Evolutionary conservation across 768 basidiomycete species (phyloP).

Genomic region (Chalciporus chontae): DNA sequence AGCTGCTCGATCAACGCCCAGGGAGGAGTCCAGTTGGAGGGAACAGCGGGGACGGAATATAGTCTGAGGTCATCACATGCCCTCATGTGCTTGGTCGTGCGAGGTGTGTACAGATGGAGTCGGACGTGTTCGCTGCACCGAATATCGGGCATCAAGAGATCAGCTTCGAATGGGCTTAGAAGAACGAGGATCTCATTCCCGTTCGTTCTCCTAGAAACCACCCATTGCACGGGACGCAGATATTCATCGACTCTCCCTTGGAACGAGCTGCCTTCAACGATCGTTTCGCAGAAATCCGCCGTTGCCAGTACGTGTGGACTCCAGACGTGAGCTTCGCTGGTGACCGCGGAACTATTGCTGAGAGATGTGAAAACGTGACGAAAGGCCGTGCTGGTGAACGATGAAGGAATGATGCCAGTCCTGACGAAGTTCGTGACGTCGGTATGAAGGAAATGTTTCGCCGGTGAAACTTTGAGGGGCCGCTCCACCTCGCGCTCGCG

Average conservation of each 20-base stretch:
- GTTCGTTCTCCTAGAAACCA: conserved; percentile 8
- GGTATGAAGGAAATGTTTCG: conserved; percentile 13
- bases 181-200: conserved; percentile 24
- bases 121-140: conserved; percentile 29
- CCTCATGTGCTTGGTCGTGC: conserved; percentile 32
- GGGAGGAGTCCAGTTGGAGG: not conserved
- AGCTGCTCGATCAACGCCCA: conserved; percentile 13
- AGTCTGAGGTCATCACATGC: conserved; percentile 32
- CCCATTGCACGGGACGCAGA: conserved; percentile 23
- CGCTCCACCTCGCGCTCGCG: conserved; percentile 36
- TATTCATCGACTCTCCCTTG: conserved; percentile 6
- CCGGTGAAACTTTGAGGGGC: conserved; percentile 25
- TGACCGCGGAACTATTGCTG: not conserved
- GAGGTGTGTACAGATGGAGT: conserved; percentile 40
- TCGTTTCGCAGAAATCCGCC: conserved; percentile 10
- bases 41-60: conserved; percentile 2
- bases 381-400: conserved; percentile 17
- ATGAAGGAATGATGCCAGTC: conserved; percentile 22
- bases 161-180: conserved; percentile 35
- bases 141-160: conserved; percentile 37
- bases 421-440: conserved; percentile 21
- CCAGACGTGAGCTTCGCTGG: conserved; percentile 20
- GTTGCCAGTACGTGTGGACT: conserved; percentile 7
- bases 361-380: conserved; percentile 11
- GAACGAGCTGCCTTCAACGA: not conserved